phyloP scores from a whole-genome alignment of 176 grass and related monocot genomes.

The Paspalum vaginatum region DNA sequence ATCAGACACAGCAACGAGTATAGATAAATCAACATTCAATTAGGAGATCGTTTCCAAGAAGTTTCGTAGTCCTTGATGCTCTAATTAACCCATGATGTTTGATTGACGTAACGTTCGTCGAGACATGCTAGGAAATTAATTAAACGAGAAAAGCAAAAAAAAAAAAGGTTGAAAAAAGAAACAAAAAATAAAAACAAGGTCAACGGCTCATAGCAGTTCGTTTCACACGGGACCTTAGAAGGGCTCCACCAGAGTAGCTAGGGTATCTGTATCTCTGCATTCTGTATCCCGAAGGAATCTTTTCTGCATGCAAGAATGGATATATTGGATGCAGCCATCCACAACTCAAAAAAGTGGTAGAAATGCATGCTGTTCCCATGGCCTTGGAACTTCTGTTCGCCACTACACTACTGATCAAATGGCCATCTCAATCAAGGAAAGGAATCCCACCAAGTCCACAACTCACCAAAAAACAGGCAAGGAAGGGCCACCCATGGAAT shows the following conservation, averaged over 20 bases:
- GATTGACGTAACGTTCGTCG: background rate
- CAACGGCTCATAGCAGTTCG: too few relatives aligned
- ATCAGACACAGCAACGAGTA: background rate
- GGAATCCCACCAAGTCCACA: background rate
- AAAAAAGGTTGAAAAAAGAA: too few relatives aligned
- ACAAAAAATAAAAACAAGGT: too few relatives aligned
- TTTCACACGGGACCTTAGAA: too few relatives aligned
- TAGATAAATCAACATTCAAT: background rate
- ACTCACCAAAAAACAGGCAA: background rate
- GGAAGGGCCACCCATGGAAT: background rate
- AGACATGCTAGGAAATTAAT: background rate
- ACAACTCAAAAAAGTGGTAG: background rate
- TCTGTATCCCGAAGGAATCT: conserved; percentile 10
- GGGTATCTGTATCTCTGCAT: too few relatives aligned
- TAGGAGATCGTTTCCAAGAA: background rate
- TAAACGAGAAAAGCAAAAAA: too few relatives aligned
- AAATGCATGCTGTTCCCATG: background rate
- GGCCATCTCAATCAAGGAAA: background rate
- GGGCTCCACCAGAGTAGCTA: too few relatives aligned
- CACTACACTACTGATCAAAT: background rate
- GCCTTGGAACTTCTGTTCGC: conserved; percentile 23
- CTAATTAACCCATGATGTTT: background rate
- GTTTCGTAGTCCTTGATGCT: background rate
- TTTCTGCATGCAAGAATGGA: conserved; percentile 7
- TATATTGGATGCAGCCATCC: conserved; percentile 1